Base-by-base conservation (phyloP, 1,284 basidiomycete genomes). In the Microbotryomycetes sp. region DNA sequence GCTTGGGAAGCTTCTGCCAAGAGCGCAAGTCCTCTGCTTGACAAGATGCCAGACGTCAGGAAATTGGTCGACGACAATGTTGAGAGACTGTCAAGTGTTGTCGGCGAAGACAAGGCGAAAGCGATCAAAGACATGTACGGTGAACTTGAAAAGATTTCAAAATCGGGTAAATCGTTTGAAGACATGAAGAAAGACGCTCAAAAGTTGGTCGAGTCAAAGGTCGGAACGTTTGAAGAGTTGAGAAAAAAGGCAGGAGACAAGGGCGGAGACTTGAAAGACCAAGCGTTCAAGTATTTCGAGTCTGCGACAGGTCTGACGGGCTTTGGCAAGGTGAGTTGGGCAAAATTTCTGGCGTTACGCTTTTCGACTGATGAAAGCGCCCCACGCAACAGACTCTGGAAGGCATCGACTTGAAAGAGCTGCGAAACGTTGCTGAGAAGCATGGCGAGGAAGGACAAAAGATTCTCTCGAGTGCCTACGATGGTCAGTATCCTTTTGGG, bases 381-480 rank as follows among this genome's bases (percentile, higher is more conserved):
- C n/a, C n/a, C n/a, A 7, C 18, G 0, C 3, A 5, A 1, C 59
- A 71, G 68, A 35, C 66, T 26, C 62, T 69, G 46, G 61, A 65
- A n/a, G 61, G 62, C 11, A 23, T 63, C 3, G 64, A 70, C 48
- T 46, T 81, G 66, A 76, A 79, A 67, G 70, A 75, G 24, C 71
- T 81, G 52, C 77, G 79, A 57, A 69, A 77, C 55, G 67, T 81
- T 21, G 76, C 75, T 24, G 71, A 76, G 28, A 75, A 75, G 56
- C 79, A 80, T 59, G 75, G 77, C 16, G 76, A 78, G 18, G 79
- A 80, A 60, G 76, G 77, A 52, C 73, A 79, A 69, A 72, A 73
- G 56, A 76, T 81, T 56, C 68, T 80, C 28, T 54, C 67, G 27
- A 60, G 61, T 51, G 69, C 70, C 5, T 67, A 67, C 54, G 65